phyloP scores from a whole-genome alignment of 2,329 filamentous ascomycete genomes.

The Monosporascus sp. region DNA sequence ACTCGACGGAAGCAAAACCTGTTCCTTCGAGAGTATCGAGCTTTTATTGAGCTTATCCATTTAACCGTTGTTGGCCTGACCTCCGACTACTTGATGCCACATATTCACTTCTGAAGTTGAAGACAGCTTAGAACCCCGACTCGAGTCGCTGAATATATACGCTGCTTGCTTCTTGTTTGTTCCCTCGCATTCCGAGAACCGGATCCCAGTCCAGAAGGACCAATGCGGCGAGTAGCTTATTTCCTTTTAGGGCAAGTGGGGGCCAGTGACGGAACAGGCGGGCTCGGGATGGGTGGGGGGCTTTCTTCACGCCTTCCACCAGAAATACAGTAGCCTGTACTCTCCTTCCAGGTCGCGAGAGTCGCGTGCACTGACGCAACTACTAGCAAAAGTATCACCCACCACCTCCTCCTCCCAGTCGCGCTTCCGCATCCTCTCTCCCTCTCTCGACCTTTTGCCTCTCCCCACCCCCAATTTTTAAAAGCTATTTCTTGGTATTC shows the following conservation, averaged over 20 bases:
- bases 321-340: neutral
- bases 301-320: neutral
- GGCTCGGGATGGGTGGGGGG: neutral
- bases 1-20: too few relatives aligned
- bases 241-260: neutral
- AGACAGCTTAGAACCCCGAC: too few relatives aligned
- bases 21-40: too few relatives aligned
- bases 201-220: neutral
- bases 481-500: neutral
- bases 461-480: constrained; percentile 2
- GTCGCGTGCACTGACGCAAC: neutral
- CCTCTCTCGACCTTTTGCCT: constrained; percentile 1
- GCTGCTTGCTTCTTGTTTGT: neutral
- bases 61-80: too few relatives aligned
- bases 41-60: too few relatives aligned
- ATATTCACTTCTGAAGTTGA: too few relatives aligned
- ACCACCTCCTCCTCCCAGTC: neutral
- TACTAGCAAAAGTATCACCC: neutral
- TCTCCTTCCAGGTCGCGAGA: neutral
- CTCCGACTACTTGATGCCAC: too few relatives aligned
- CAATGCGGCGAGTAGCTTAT: neutral
- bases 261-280: neutral
- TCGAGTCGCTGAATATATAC: too few relatives aligned
- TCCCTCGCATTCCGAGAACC: neutral
- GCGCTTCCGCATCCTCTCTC: neutral